Base-by-base conservation (phyloP, 768 basidiomycete genomes). In the Lentinula lateritia region DNA sequence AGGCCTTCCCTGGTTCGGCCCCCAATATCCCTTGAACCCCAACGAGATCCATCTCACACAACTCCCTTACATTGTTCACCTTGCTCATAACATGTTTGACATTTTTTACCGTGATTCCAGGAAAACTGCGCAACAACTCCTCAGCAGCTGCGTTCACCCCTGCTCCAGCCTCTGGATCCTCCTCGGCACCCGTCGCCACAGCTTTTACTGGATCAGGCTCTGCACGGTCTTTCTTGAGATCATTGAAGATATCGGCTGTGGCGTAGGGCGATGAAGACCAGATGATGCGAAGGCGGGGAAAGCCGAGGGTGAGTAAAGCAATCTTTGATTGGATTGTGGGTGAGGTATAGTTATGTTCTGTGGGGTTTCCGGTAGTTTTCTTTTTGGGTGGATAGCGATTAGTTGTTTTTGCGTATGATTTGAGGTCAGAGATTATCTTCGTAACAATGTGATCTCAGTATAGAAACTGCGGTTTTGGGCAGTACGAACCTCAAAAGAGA, bases 251-350 rank as follows among this genome's bases (percentile, higher is more conserved):
- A 61, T 94, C 89, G 0, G 93, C 83, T 0, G 93, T 95, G 18
- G 91, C 90, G 68, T 94, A 92, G 0, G 97, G 93, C 0, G 95
- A 98, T 1, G 95, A 95, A 0, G 95, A 95, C 97, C 97, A 98
- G 70, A 99, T 92, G 69, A 98, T 91, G 48, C 93, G 87, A 2
- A 99, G 76, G 13, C 92, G 88, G 0, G 95, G 97, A 71, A 98
- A 98, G 6, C 90, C 80, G 32, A 98, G 83, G 0, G 90, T 88
- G 6, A 99, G 84, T 15, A 98, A 81, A 34, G 92, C 93, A 39
- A 99, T 83, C 67, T 97, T 97, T n/a, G 91, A 87, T 72, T 98
- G 96, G 18, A 98, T 79, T 48, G 84, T 78, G 12, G 59, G 15
- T 85, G 79, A 0, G 78, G 71, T 43, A 72, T 34, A 53, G 32